Percentiles rank a stretch among this genome's conserved stretches.
Conservation (phyloP, 768 basidiomycete genomes). For the Arthromyces matolae region DNA sequence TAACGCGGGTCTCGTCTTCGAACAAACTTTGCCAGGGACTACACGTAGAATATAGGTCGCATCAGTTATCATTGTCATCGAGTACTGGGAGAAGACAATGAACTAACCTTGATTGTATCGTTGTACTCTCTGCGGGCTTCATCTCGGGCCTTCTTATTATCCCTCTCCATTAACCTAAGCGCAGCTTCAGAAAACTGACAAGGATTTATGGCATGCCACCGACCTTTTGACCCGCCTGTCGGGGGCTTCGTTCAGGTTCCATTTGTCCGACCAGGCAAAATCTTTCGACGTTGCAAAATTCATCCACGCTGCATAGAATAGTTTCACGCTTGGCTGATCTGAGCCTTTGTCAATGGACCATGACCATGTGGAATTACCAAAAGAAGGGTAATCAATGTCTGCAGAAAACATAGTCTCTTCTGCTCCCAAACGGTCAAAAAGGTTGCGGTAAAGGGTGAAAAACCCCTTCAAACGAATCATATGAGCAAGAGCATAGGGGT, state of each 20-base stretch:
- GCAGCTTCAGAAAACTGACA: not conserved
- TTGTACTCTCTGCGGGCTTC: constrained; percentile 89
- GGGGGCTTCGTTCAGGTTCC: constrained; percentile 80
- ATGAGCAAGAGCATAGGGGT: not conserved
- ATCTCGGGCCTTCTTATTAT: constrained; percentile 90
- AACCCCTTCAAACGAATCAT: constrained; percentile 58
- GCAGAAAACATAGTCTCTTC: constrained; percentile 61
- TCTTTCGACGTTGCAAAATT: constrained; percentile 87
- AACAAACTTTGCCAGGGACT: constrained; percentile 74
- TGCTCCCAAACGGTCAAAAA: constrained; percentile 77
- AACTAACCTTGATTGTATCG: constrained; percentile 78
- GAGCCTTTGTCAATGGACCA: constrained; percentile 57
- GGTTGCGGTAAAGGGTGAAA: constrained; percentile 82
- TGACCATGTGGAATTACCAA: constrained; percentile 74
- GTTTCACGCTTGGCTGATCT: constrained; percentile 48
- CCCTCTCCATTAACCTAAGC: constrained; percentile 84
- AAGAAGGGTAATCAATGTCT: constrained; percentile 64
- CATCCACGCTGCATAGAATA: constrained; percentile 84
- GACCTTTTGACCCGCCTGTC: constrained; percentile 82
- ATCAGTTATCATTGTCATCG: constrained; percentile 2
- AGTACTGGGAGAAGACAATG: too few relatives aligned
- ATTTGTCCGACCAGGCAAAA: constrained; percentile 84
- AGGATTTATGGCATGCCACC: not conserved
- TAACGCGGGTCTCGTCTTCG: constrained; percentile 90
- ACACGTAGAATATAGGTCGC: not conserved